Evolutionary conservation across 352 stramenopile species (phyloP), one percentile per base, ranked within the genome.

Genomic region (Phytophthora fragariae): DNA sequence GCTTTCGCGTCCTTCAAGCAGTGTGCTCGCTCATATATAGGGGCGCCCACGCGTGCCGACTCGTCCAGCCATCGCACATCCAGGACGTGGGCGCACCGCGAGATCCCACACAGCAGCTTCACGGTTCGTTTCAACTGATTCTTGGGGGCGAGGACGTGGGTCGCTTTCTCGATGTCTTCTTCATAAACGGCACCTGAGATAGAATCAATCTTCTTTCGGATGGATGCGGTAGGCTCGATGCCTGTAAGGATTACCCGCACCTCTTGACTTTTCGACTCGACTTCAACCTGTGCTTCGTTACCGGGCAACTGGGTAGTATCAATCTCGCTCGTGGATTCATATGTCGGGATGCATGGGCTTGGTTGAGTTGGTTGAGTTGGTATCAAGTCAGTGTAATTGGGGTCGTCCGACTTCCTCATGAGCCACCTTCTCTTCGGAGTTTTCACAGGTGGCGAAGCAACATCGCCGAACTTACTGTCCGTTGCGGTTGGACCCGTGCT

Each of bases 101-200:
- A 87, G n/a, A 91, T 84, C 5, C 81, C 83, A 21, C 83, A 89
- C 47, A 91, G 70, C 33, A 91, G 46, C 62, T 91, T 91, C 27
- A 91, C 83, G 1, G 83, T 91, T 31, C 83, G 76, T 56, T 90
- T 90, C 14, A 90, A 44, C 44, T 83, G 62, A 33, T 78, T 70
- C n/a, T 70, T 73, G 1, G 80, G 81, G 47, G 76, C 83, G 24
- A 90, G 65, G 46, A 90, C 49, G 53, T 90, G 83, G 27, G 79
- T 90, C 39, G 77, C 83, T 21, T 75, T 75, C 14, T 84, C 68
- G 39, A 90, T 68, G 9, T 84, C 68, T 62, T 82, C 65, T 66
- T 90, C 81, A 57, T 85, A 88, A 2, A 68, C 49, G 24, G 83
- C 83, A 21, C 77, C 79, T 1, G 57, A 39, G 61, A 90, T 86